These are phyloP conservation scores for Salix viminalis DNA, from an alignment of 345 rosid genomes.

Conservation along the genomic window DNA sequence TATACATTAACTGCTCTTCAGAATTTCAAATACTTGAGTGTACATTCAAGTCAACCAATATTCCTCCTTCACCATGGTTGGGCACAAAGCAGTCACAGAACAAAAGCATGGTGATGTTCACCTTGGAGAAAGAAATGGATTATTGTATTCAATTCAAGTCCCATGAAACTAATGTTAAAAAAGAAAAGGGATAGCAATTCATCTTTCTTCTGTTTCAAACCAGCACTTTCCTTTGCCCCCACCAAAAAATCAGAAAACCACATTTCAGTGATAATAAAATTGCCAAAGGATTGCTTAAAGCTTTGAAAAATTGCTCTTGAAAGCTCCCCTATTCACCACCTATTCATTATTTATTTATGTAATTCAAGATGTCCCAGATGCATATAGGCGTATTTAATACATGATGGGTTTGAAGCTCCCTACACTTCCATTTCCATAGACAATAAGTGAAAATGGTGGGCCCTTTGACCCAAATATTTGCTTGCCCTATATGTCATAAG, in stretches of 20 bases:
- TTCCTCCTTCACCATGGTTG: not conserved
- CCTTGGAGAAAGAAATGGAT: not conserved
- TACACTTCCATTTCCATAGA: not conserved
- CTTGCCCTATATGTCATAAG: not conserved
- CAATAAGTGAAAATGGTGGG: not conserved
- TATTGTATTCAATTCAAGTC: not conserved
- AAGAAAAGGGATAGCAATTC: not conserved
- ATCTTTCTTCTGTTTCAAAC: not conserved
- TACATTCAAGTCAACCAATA: not conserved
- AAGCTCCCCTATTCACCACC: not conserved
- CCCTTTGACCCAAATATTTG: not conserved
- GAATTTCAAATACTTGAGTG: not conserved
- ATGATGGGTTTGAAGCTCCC: not conserved
- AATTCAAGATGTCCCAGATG: not conserved
- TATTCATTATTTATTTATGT: not conserved
- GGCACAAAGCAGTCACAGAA: not conserved
- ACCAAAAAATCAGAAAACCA: not conserved
- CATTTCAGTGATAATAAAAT: not conserved
- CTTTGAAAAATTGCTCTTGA: not conserved
- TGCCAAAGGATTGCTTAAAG: not conserved
- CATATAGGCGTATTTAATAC: not conserved
- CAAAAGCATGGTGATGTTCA: not conserved
- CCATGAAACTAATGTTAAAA: not conserved
- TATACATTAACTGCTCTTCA: not conserved
- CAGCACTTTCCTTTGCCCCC: not conserved